Base-by-base conservation (phyloP, 2,329 filamentous ascomycete genomes). In the Gyromitra esculenta region DNA sequence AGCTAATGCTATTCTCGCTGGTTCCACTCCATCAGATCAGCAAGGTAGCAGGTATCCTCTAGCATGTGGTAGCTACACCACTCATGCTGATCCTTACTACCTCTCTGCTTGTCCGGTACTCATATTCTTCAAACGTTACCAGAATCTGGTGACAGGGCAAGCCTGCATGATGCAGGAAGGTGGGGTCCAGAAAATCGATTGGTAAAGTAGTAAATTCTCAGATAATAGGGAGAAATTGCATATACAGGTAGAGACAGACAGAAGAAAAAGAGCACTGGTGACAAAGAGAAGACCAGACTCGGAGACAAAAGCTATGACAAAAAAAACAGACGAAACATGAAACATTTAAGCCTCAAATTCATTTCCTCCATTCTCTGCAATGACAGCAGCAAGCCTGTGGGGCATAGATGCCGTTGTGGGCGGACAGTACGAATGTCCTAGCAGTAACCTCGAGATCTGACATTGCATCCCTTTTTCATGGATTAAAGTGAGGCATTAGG, bases 261-360 rank as follows among this genome's bases (percentile, higher is more conserved):
- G 6, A 31, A 13, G 50, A 31, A 35, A 35, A 56, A 56, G 8
- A 56, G 21, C 21, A 35, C 9, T 0, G 8, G 41, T 4, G 41
- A 43, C 41, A 5, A 5, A 5, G 13, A 43, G 41, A 43, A 2
- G 3, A 43, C 41, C n/a, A n/a, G n/a, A n/a, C n/a, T n/a, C n/a
- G n/a, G n/a, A n/a, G n/a, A n/a, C n/a, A n/a, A n/a, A n/a, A n/a
- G n/a, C n/a, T n/a, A n/a, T n/a, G n/a, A n/a, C 41, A 8, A 4
- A 13, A 13, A 21, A 54, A 54, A 31, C 21, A 11, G 13, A 54
- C 50, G 8, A 54, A 54, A 54, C 1, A 25, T 0, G 7, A 25
- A 25, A 21, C n/a, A 54, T 59, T 45, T 37, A 43, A 37, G 25
- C 21, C 25, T 65, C 45, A 60, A 67, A 73, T n/a, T 73, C 50